Conservation (phyloP, 805 yeast genomes). For the Sugiyamaella chiloensis region DNA sequence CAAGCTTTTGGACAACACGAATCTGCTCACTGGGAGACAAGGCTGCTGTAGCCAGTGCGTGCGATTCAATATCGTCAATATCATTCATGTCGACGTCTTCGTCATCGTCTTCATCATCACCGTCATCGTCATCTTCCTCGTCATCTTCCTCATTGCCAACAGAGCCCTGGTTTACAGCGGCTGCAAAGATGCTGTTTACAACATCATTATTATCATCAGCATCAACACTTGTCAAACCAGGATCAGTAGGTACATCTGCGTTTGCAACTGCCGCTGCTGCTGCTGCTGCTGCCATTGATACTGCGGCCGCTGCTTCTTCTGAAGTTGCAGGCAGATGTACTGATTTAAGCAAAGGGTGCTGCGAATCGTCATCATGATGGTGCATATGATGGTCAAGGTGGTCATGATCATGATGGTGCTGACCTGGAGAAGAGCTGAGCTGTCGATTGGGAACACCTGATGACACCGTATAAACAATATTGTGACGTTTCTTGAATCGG, state of each 20-base stretch:
- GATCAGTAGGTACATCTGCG: not conserved
- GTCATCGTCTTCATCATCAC: not conserved
- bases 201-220: not conserved
- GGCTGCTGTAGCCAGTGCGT: slow-evolving; percentile 10
- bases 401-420: not conserved
- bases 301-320: slow-evolving; percentile 3
- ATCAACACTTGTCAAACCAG: not conserved
- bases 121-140: not conserved
- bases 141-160: not conserved
- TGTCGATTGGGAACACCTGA: not conserved
- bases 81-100: slow-evolving; percentile 2
- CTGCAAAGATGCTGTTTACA: not conserved
- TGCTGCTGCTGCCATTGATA: slow-evolving; percentile 3
- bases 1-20: slow-evolving; percentile 5
- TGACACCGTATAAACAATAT: slow-evolving; percentile 3
- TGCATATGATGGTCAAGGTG: not conserved
- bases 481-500: slow-evolving; percentile 15
- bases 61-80: slow-evolving; percentile 2
- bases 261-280: slow-evolving; percentile 4
- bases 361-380: not conserved
- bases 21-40: slow-evolving; percentile 8
- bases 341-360: not conserved
- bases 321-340: not conserved
- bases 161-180: not conserved
- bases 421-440: not conserved